Evolutionary conservation across 75 land plant genomes (phyloP), one percentile per base, ranked within the genome.

Genomic region (Larix kaempferi): DNA sequence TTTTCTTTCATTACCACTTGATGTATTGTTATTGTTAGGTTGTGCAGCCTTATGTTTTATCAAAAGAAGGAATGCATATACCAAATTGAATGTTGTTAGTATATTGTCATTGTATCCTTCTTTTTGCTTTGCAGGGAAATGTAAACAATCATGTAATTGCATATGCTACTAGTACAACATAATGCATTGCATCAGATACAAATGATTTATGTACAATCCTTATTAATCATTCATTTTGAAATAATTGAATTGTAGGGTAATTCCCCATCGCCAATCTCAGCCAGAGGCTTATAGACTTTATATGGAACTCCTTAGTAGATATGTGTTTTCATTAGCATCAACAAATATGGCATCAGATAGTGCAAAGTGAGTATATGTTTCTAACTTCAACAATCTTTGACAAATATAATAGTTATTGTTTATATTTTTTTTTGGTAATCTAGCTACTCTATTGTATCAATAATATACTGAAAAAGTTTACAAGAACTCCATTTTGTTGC

Each of bases 281-380:
- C 94, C 95, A 41, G 88, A 87, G 77, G 88, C 89, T 12, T 93
- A 83, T 55, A 82, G 84, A 55, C 79, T 87, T 33, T 89, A 86
- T 66, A 80, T 93, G 67, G 91, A 89, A 64, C 84, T 93, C n/a
- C 37, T 92, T 12, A 62, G 77, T 66, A 88, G 84, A n/a, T 87
- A 86, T 81, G 84, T 80, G 0, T 79, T 91, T 63, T 77, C 80
- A 3, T 80, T 80, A 37, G 35, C 76, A 55, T 67, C 77, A 7
- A 60, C 80, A 49, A 79, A 65, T 58, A 6, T 62, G 1, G 74
- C 73, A 61, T 55, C 77, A 29, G 77, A 76, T 69, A 73, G 78
- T 73, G 84, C 79, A 33, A 90, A 80, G 92, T 69, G 22, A 69
- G 72, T 69, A 69, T 22, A 37, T 7, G 11, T 37, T 69, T 69